Percentiles rank a stretch among this genome's conserved stretches.
Conservation (phyloP, 495 filamentous ascomycete species). For the Neurospora sp. region DNA sequence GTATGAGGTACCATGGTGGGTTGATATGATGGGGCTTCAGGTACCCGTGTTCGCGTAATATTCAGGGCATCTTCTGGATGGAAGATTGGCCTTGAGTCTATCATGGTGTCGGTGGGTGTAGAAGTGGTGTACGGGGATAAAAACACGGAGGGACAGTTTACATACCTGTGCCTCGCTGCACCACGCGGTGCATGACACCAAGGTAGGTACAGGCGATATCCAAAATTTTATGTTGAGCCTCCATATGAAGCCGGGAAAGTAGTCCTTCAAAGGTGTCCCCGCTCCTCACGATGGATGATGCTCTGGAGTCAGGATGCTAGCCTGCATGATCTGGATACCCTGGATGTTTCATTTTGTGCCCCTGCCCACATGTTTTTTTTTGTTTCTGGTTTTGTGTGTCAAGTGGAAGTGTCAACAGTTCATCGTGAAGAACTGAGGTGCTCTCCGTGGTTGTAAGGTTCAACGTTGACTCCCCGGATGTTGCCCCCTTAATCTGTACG, state of each 20-base stretch:
- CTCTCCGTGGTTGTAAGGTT: neutral
- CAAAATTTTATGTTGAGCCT: neutral
- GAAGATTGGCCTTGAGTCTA: neutral
- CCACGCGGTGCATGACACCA: neutral
- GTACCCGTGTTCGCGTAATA: neutral
- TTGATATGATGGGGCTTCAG: neutral
- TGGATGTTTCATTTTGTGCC: neutral
- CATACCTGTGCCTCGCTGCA: neutral
- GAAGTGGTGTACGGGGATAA: neutral
- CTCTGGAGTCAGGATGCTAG: neutral
- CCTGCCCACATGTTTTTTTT: neutral
- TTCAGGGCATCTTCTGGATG: neutral
- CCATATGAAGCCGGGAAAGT: neutral
- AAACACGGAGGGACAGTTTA: neutral
- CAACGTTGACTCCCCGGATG: neutral
- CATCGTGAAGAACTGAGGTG: neutral
- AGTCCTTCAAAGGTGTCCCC: neutral
- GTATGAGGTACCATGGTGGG: neutral
- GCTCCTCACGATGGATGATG: neutral
- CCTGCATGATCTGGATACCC: neutral
- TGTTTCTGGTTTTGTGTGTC: neutral
- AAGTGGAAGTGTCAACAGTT: neutral
- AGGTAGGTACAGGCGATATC: neutral
- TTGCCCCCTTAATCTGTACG: neutral
- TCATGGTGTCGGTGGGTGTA: neutral